phyloP scores from a whole-genome alignment of 2,329 filamentous ascomycete species.

The Xylaria hypoxylon region DNA sequence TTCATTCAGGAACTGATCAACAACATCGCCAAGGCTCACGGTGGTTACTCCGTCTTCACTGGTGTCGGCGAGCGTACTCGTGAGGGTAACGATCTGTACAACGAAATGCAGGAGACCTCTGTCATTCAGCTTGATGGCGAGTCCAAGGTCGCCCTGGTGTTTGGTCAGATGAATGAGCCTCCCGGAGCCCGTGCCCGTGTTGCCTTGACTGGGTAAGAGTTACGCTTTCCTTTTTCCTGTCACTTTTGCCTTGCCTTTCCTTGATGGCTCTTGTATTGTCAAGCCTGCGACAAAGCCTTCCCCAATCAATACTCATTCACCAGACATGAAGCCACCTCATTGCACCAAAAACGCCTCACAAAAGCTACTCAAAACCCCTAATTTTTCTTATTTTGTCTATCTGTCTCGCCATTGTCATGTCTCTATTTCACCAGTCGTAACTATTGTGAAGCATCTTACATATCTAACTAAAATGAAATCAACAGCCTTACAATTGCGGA shows the following conservation, averaged over 20 bases:
- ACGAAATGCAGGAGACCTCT: conserved; percentile 99
- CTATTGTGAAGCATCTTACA: conserved; percentile 57
- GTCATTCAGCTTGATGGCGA: conserved; percentile 99
- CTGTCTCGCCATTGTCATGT: background rate
- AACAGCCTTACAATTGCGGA: conserved; percentile 74
- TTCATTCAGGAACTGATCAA: conserved; percentile 99
- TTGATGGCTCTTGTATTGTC: conserved; percentile 64
- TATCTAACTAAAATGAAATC: conserved; percentile 7
- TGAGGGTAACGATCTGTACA: conserved; percentile 99
- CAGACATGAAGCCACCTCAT: too few relatives aligned
- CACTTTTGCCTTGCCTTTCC: conserved; percentile 22
- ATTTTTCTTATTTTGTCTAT: background rate
- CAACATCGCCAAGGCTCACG: conserved; percentile 99
- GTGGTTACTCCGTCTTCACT: conserved; percentile 99
- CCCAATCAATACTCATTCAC: too few relatives aligned
- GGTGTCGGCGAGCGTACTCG: conserved; percentile 99
- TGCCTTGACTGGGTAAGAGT: conserved; percentile 81
- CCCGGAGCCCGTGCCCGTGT: conserved; percentile 99
- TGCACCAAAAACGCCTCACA: too few relatives aligned
- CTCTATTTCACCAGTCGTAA: background rate
- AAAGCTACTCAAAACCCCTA: too few relatives aligned
- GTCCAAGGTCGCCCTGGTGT: conserved; percentile 99
- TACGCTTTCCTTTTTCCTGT: conserved; percentile 6
- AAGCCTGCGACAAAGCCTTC: too few relatives aligned
- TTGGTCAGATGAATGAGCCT: conserved; percentile 99